Conservation (phyloP, 371 early-diverging fungal species). For the Syncephalastrum sp. region DNA sequence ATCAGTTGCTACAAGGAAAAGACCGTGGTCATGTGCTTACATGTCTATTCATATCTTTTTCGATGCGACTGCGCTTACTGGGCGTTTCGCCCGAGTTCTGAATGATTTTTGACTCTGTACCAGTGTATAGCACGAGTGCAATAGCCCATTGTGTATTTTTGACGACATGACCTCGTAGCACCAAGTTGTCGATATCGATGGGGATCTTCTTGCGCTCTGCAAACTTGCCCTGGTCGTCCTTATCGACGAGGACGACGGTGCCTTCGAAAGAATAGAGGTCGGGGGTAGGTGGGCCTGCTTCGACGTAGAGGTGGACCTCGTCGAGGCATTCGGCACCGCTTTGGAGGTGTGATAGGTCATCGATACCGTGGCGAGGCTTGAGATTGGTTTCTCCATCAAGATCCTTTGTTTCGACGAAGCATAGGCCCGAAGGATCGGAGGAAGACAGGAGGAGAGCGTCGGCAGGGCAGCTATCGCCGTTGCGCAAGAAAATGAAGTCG, state of each 20-base stretch:
- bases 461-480: conserved; percentile 89
- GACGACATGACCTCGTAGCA: conserved; percentile 89
- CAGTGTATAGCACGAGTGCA: conserved; percentile 86
- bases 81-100: conserved; percentile 85
- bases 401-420: conserved; percentile 93
- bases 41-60: conserved; percentile 86
- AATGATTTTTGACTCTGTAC: conserved; percentile 91
- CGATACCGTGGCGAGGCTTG: conserved; percentile 73
- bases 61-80: conserved; percentile 87
- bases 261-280: conserved; percentile 68
- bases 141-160: conserved; percentile 89
- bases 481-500: conserved; percentile 82
- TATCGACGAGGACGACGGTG: conserved; percentile 45
- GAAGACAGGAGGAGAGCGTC: conserved; percentile 85
- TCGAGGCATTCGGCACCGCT: conserved; percentile 64
- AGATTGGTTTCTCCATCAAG: conserved; percentile 97
- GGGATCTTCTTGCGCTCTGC: conserved; percentile 50
- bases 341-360: conserved; percentile 61
- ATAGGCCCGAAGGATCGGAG: conserved; percentile 69
- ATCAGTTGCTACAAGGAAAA: conserved; percentile 3
- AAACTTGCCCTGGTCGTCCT: conserved; percentile 8
- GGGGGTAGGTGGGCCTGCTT: conserved; percentile 70
- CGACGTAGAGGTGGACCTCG: conserved; percentile 57
- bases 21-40: conserved; percentile 32
- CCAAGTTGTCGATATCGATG: conserved; percentile 76